Evolutionary conservation across 106 monocot species (phyloP).

Genomic region (Dioscorea zingiberensis): DNA sequence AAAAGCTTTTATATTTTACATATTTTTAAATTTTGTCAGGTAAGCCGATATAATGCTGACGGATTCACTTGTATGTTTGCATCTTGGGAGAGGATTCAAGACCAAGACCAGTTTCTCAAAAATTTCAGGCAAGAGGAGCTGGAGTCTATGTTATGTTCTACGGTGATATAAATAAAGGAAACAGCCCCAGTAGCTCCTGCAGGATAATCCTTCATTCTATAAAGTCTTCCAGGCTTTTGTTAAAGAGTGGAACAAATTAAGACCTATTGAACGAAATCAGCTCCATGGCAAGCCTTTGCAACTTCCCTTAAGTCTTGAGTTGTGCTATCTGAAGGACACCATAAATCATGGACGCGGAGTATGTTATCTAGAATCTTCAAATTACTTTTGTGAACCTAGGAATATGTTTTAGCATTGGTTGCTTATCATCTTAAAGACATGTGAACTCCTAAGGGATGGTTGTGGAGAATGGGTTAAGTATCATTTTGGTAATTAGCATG

Average conservation of each 20-base stretch:
- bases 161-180: conserved; percentile 14
- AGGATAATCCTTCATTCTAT: conserved; percentile 44
- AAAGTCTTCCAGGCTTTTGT: conserved; percentile 47
- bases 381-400: too few species aligned
- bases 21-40: conserved; percentile 28
- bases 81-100: conserved; percentile 53
- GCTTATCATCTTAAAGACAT: too few species aligned
- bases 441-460: too few species aligned
- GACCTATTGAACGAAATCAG: conserved; percentile 75
- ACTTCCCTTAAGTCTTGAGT: conserved; percentile 75
- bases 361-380: conserved; percentile 12
- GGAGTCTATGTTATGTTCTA: conserved; percentile 23
- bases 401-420: too few species aligned
- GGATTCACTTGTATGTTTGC: conserved; percentile 88
- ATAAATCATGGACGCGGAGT: conserved; percentile 64
- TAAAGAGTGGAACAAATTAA: conserved; percentile 79
- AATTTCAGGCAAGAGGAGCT: conserved; percentile 91
- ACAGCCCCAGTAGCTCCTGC: conserved; percentile 20
- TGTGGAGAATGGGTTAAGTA: too few species aligned
- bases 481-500: too few species aligned
- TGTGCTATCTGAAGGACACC: conserved; percentile 77
- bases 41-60: conserved; percentile 79
- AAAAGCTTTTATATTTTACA: too few species aligned
- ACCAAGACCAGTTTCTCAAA: conserved; percentile 71
- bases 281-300: conserved; percentile 88